Conservation (phyloP, 1,139 yeast genomes). For the Yamadazyma trypodendri region DNA sequence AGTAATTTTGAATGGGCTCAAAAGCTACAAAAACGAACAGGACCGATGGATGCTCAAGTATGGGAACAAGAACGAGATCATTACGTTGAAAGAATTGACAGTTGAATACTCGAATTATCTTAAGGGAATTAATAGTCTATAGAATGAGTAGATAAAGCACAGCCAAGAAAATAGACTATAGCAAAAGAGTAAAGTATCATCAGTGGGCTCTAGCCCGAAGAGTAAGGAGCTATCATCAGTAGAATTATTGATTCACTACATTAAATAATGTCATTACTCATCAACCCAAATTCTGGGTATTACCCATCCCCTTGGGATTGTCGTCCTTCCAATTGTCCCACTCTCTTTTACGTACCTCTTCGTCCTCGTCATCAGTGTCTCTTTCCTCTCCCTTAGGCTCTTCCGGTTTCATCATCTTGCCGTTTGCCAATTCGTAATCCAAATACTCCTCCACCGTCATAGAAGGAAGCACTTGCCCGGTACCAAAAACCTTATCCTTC, state of each 20-base stretch:
- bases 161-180: too few species aligned
- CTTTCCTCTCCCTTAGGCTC: slow-evolving; percentile 31
- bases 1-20: slow-evolving; percentile 49
- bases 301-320: slow-evolving; percentile 86
- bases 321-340: slow-evolving; percentile 96
- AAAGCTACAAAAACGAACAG: slow-evolving; percentile 42
- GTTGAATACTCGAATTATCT: slow-evolving; percentile 12
- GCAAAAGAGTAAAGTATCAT: too few species aligned
- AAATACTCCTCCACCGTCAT: slow-evolving; percentile 93
- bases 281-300: slow-evolving; percentile 79
- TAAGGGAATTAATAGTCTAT: slow-evolving; percentile 4
- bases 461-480: slow-evolving; percentile 91
- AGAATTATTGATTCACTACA: too few species aligned
- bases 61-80: slow-evolving; percentile 8
- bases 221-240: too few species aligned
- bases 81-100: slow-evolving; percentile 11
- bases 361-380: slow-evolving; percentile 45
- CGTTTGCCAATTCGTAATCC: slow-evolving; percentile 80
- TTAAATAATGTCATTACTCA: not conserved
- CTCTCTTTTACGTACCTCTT: slow-evolving; percentile 57
- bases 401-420: slow-evolving; percentile 67
- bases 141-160: too few species aligned
- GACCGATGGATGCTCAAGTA: slow-evolving; percentile 56
- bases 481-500: slow-evolving; percentile 71
- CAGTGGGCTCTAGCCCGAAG: too few species aligned